Conservation (phyloP, 2,329 filamentous ascomycete genomes). For the Ophiostoma ips region DNA sequence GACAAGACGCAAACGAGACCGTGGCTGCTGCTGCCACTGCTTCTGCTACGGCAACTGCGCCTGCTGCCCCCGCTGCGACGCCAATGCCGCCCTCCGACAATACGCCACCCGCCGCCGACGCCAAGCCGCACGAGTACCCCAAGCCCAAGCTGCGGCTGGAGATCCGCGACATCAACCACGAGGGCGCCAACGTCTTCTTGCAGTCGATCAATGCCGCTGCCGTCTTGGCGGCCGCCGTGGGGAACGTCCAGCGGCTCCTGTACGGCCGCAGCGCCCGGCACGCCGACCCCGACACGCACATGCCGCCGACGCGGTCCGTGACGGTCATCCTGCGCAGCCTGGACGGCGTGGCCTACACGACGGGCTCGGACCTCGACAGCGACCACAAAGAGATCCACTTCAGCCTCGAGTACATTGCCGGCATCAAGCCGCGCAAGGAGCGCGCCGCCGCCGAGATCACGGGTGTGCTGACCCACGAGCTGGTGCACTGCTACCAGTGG, state of each 20-base stretch:
- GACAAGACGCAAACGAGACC: background rate
- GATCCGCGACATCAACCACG: slow-evolving; percentile 42
- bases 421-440: slow-evolving; percentile 24
- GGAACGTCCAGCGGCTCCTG: slow-evolving; percentile 56
- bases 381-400: slow-evolving; percentile 93
- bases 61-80: background rate
- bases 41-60: background rate
- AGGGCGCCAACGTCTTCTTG: slow-evolving; percentile 55
- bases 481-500: slow-evolving; percentile 90
- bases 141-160: slow-evolving; percentile 46
- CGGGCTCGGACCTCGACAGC: slow-evolving; percentile 59
- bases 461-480: slow-evolving; percentile 80
- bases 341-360: slow-evolving; percentile 81
- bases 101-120: background rate
- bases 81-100: background rate
- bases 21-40: background rate
- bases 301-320: slow-evolving; percentile 63
- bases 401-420: slow-evolving; percentile 58
- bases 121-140: slow-evolving; percentile 20
- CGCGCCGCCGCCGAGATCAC: slow-evolving; percentile 49
- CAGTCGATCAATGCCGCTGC: slow-evolving; percentile 45
- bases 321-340: slow-evolving; percentile 71
- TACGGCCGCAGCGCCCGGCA: slow-evolving; percentile 41
- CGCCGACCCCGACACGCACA: slow-evolving; percentile 25
- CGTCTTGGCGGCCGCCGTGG: slow-evolving; percentile 48